Evolutionary conservation across 192 early-diverging fungal genomes (phyloP).

Genomic region (Coemansia sp.): DNA sequence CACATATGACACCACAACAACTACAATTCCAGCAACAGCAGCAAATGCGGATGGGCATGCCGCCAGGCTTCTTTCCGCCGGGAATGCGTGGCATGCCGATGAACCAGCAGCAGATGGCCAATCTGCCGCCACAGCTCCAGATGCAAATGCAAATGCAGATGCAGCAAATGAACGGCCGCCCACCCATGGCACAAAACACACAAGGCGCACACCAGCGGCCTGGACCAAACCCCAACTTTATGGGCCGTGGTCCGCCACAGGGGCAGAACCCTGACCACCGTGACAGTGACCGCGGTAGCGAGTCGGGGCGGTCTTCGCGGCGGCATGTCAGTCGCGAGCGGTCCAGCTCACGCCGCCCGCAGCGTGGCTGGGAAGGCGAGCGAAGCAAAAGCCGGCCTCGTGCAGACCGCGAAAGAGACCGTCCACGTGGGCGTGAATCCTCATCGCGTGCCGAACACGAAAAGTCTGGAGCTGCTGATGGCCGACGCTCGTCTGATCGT

Average conservation of each 20-base stretch:
- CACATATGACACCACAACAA: conserved; percentile 31
- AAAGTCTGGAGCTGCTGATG: conserved; percentile 5
- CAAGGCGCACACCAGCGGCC: conserved; percentile 25
- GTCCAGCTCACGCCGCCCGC: conserved; percentile 26
- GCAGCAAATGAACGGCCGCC: conserved; percentile 42
- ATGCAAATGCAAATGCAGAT: conserved; percentile 48
- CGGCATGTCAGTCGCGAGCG: conserved; percentile 21
- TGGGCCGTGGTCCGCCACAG: conserved; percentile 14
- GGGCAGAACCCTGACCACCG: conserved; percentile 20
- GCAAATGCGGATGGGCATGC: conserved; percentile 46
- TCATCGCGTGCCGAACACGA: conserved; percentile 18
- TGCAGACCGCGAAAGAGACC: conserved; percentile 25
- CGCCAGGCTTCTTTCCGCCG: conserved; percentile 31
- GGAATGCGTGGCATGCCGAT: conserved; percentile 43
- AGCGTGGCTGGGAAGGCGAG: conserved; percentile 22
- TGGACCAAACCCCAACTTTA: conserved; percentile 5
- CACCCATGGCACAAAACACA: conserved; percentile 25
- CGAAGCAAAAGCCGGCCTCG: conserved; percentile 21
- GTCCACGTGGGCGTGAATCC: conserved; percentile 11
- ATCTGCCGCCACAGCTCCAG: conserved; percentile 13
- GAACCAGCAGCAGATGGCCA: conserved; percentile 35
- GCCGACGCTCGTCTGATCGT: conserved; percentile 24
- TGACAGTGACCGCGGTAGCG: conserved; percentile 30
- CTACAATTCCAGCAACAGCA: conserved; percentile 27
- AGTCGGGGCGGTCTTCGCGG: conserved; percentile 33